A percentile compares a stretch with the other conserved stretches of the same genome.
phyloP scores from a whole-genome alignment of 2,329 filamentous ascomycete species.

The Drechslerella coelobrocha region DNA sequence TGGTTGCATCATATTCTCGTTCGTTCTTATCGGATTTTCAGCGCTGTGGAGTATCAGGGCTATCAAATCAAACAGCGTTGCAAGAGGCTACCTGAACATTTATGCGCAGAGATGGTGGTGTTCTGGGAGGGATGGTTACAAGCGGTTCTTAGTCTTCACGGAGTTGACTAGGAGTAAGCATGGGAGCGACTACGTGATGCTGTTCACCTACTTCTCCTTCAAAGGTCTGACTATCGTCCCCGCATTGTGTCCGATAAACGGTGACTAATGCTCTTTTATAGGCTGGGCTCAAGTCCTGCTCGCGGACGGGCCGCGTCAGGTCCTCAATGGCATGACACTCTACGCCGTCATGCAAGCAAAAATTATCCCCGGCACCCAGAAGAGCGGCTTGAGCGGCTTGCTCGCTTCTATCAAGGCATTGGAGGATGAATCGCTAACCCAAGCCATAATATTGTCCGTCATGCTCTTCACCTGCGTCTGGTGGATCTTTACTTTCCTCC shows the following conservation, averaged over 20 bases:
- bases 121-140: constrained; percentile 78
- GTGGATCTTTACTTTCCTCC: constrained; percentile 81
- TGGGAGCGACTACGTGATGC: constrained; percentile 84
- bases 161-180: constrained; percentile 90
- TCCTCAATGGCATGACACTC: constrained; percentile 86
- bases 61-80: constrained; percentile 83
- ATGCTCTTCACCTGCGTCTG: constrained; percentile 80
- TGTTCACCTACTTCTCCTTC: constrained; percentile 88
- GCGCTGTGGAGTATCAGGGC: constrained; percentile 80
- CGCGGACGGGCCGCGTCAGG: constrained; percentile 90
- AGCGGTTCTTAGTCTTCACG: constrained; percentile 88
- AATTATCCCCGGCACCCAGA: constrained; percentile 68
- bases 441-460: constrained; percentile 82
- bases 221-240: constrained; percentile 61
- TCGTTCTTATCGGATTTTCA: constrained; percentile 79
- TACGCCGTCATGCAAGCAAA: constrained; percentile 81
- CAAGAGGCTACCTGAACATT: constrained; percentile 88
- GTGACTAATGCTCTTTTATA: constrained; percentile 56
- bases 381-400: constrained; percentile 58
- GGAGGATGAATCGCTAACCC: constrained; percentile 71
- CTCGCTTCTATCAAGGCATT: constrained; percentile 62
- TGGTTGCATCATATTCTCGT: constrained; percentile 87
- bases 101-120: constrained; percentile 85
- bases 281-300: constrained; percentile 87
- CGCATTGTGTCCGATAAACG: background rate